These are phyloP conservation scores for Cyberlindnera veronae DNA, from an alignment of 805 yeast species.

Conservation along the genomic window DNA sequence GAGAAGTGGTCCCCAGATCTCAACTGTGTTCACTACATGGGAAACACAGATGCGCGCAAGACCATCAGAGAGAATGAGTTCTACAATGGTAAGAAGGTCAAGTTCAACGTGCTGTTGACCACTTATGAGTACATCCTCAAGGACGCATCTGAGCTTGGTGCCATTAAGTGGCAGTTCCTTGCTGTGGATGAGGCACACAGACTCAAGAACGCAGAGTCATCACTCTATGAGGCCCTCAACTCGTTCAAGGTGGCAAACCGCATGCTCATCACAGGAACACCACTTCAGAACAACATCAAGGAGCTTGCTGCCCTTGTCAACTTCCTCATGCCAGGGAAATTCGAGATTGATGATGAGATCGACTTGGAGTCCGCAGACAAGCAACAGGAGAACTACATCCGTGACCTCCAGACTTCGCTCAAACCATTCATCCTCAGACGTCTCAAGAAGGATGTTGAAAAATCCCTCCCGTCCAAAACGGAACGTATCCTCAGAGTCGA, in stretches of 20 bases:
- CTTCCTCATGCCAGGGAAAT: conserved; percentile 93
- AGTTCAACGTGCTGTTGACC: conserved; percentile 87
- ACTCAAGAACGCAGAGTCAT: conserved; percentile 88
- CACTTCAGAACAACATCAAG: conserved; percentile 90
- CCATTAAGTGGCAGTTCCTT: conserved; percentile 88
- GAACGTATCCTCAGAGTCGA: conserved; percentile 95
- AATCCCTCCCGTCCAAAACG: conserved; percentile 91
- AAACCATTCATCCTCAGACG: conserved; percentile 93
- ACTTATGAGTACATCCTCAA: conserved; percentile 95
- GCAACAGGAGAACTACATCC: conserved; percentile 84
- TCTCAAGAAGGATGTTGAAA: conserved; percentile 95
- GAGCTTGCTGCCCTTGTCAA: conserved; percentile 94
- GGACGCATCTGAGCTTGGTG: conserved; percentile 76
- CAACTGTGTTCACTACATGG: conserved; percentile 88
- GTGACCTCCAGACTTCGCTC: conserved; percentile 76
- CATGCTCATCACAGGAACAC: conserved; percentile 94
- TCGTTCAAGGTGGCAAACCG: conserved; percentile 83
- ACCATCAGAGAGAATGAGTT: conserved; percentile 84
- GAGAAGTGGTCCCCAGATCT: conserved; percentile 97
- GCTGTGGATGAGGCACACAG: conserved; percentile 99
- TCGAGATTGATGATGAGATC: conserved; percentile 88
- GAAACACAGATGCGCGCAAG: conserved; percentile 82
- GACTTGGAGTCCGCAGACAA: conserved; percentile 73
- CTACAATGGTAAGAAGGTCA: conserved; percentile 69
- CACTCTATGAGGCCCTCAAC: conserved; percentile 82